phyloP scores from a whole-genome alignment of 2,329 filamentous ascomycete species.

The Chaetothyriales sp. region DNA sequence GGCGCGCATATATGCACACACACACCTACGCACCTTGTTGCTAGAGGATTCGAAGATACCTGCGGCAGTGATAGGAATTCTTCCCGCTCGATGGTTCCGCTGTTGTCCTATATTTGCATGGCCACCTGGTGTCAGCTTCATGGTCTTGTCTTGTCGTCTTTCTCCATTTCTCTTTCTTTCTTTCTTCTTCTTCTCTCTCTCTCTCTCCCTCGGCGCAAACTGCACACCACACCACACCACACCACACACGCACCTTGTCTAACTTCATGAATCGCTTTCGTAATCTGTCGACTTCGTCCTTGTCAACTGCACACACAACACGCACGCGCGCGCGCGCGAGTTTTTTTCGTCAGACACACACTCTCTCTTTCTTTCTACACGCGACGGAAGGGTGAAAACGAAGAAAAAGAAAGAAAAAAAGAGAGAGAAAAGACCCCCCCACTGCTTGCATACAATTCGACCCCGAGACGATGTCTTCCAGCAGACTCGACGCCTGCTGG shows the following conservation, averaged over 20 bases:
- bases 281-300: constrained; percentile 89
- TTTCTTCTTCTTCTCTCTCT: not conserved
- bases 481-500: constrained; percentile 45
- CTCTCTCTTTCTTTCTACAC: not conserved
- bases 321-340: no score
- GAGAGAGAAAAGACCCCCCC: no score
- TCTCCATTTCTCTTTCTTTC: not conserved
- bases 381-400: no score
- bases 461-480: constrained; percentile 91
- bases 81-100: constrained; percentile 93
- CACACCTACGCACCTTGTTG: constrained; percentile 54
- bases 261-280: constrained; percentile 98
- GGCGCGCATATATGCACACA: not conserved
- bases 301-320: constrained; percentile 54
- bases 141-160: not conserved
- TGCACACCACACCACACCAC: no score
- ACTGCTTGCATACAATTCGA: constrained; percentile 81
- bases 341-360: not conserved
- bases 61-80: constrained; percentile 95
- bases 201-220: not conserved
- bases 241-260: constrained; percentile 56
- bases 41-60: constrained; percentile 93
- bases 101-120: constrained; percentile 58
- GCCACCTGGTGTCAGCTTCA: constrained; percentile 3
- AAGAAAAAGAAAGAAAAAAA: no score